These are phyloP conservation scores for Phytophthora sansomeana DNA, from an alignment of 352 stramenopile genomes.

Conservation along the genomic window DNA sequence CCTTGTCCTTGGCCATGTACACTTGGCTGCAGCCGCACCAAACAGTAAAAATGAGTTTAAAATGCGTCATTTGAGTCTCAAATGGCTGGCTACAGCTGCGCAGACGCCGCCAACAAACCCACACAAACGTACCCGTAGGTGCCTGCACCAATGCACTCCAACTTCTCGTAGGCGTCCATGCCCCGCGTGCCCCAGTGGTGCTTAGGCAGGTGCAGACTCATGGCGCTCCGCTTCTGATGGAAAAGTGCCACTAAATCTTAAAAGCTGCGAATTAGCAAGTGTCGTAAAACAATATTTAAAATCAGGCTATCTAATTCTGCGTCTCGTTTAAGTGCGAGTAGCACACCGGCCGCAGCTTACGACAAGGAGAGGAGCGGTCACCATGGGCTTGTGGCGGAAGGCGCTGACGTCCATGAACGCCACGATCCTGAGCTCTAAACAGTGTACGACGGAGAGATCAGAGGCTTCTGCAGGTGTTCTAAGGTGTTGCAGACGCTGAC, in stretches of 20 bases:
- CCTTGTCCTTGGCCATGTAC: slow-evolving; percentile 91
- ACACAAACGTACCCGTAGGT: slow-evolving; percentile 74
- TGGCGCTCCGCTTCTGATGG: slow-evolving; percentile 25
- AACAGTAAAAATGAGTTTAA: slow-evolving; percentile 11
- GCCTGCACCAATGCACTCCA: slow-evolving; percentile 91
- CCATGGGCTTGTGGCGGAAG: slow-evolving; percentile 80
- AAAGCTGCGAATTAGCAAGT: slow-evolving; percentile 1
- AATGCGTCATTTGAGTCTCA: background rate
- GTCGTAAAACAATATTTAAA: background rate
- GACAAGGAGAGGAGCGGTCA: slow-evolving; percentile 12
- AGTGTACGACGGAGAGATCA: slow-evolving; percentile 54
- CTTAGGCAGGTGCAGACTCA: slow-evolving; percentile 89
- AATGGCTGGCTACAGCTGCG: background rate
- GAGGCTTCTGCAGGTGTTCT: background rate
- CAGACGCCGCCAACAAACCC: background rate
- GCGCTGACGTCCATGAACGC: slow-evolving; percentile 79
- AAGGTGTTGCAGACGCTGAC: background rate
- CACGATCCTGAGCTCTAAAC: slow-evolving; percentile 82
- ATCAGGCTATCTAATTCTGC: background rate
- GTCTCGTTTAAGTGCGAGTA: slow-evolving; percentile 24
- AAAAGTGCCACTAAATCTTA: slow-evolving; percentile 1
- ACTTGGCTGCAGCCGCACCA: slow-evolving; percentile 64
- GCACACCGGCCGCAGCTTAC: slow-evolving; percentile 8
- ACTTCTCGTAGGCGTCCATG: slow-evolving; percentile 89
- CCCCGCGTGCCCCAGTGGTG: slow-evolving; percentile 85